Evolutionary conservation across 78 protist genomes (phyloP).

Genomic region (Dictyostelium discoideum): DNA sequence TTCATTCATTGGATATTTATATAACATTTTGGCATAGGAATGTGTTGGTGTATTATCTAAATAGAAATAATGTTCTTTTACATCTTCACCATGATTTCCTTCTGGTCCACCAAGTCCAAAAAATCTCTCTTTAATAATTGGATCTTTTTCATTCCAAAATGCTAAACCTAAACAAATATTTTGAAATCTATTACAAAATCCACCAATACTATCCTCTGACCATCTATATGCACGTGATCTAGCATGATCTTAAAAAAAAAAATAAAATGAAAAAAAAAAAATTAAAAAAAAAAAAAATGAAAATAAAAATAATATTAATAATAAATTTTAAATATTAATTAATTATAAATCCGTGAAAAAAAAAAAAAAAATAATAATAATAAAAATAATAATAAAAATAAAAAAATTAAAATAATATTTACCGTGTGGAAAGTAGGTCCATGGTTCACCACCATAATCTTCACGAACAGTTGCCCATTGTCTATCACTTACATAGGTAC

Average conservation of each 20-base stretch:
- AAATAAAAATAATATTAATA: background rate
- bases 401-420: background rate
- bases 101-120: slow-evolving; percentile 88
- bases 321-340: no score
- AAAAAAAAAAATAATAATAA: background rate
- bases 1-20: slow-evolving; percentile 92
- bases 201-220: slow-evolving; percentile 93
- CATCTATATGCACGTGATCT: slow-evolving; percentile 91
- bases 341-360: no score
- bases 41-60: slow-evolving; percentile 88
- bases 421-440: slow-evolving; percentile 90
- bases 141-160: slow-evolving; percentile 90
- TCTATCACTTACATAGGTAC: slow-evolving; percentile 82
- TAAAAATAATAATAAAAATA: background rate
- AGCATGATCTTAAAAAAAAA: slow-evolving; percentile 25
- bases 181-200: slow-evolving; percentile 80
- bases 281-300: background rate
- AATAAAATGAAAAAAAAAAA: background rate
- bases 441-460: slow-evolving; percentile 75
- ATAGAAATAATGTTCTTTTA: slow-evolving; percentile 87
- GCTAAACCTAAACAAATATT: slow-evolving; percentile 83
- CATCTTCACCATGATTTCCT: slow-evolving; percentile 90
- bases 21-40: slow-evolving; percentile 83
- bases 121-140: slow-evolving; percentile 91
- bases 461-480: slow-evolving; percentile 86